Evolutionary conservation across 2,329 filamentous ascomycete genomes (phyloP).

Genomic region (Fonsecaea pugnacius): DNA sequence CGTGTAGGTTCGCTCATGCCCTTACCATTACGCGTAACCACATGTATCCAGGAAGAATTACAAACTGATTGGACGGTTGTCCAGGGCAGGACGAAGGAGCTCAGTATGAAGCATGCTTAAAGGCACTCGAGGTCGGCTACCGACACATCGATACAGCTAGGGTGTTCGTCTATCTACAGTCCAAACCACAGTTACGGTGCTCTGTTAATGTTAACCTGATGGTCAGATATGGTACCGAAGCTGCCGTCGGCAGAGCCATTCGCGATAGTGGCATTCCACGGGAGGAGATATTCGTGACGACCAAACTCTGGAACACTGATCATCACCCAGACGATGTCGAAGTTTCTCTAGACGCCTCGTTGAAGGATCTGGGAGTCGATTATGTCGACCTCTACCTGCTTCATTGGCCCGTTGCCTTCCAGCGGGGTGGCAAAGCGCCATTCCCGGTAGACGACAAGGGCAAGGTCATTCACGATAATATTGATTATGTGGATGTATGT

Average conservation of each 20-base stretch:
- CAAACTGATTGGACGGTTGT: no score
- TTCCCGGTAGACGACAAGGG: constrained; percentile 54
- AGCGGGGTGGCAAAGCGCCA: constrained; percentile 44
- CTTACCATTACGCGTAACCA: constrained; percentile 58
- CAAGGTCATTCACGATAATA: no score
- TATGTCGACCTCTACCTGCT: constrained; percentile 69
- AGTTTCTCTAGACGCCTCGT: constrained; percentile 58
- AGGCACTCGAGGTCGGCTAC: constrained; percentile 58
- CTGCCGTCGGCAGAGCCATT: constrained; percentile 78
- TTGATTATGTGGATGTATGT: no score
- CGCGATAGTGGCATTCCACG: constrained; percentile 75
- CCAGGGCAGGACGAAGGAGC: constrained; percentile 37
- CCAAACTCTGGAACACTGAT: constrained; percentile 74
- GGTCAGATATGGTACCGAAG: constrained; percentile 66
- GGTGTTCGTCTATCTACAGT: no score
- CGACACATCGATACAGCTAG: constrained; percentile 59
- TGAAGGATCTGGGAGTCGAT: constrained; percentile 64
- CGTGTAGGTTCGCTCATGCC: constrained; percentile 56
- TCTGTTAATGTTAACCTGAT: no score
- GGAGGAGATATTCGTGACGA: constrained; percentile 79
- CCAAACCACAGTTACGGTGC: no score
- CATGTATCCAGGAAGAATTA: no score
- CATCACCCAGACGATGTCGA: constrained; percentile 39
- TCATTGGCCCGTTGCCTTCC: constrained; percentile 40
- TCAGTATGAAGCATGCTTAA: constrained; percentile 44